Evolutionary conservation across 495 filamentous ascomycete species (phyloP).

Genomic region (Aspergillus carlsbadensis): DNA sequence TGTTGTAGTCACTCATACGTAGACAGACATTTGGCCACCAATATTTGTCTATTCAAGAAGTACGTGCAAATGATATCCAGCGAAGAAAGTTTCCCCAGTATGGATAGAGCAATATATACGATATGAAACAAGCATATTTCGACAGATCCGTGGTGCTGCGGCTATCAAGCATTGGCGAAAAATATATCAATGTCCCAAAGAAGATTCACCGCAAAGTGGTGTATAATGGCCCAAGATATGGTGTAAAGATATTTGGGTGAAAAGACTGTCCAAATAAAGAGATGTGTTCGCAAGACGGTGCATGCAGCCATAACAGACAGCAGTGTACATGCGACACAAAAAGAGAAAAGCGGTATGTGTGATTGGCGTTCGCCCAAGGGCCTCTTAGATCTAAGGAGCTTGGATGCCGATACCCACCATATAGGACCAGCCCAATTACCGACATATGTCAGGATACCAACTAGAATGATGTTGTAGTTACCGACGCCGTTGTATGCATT

Average conservation of each 20-base stretch:
- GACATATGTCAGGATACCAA: slow-evolving; percentile 78
- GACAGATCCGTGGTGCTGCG: no score
- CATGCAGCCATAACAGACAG: slow-evolving; percentile 86
- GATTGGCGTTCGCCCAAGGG: slow-evolving; percentile 17
- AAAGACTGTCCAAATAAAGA: slow-evolving; percentile 99
- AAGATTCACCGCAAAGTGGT: slow-evolving; percentile 70
- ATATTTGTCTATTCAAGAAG: no score
- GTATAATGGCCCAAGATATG: slow-evolving; percentile 81
- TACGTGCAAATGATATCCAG: neutral
- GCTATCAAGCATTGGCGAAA: neutral
- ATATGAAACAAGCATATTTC: neutral
- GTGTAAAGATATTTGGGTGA: slow-evolving; percentile 93
- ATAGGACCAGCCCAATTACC: slow-evolving; percentile 91
- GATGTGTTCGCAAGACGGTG: slow-evolving; percentile 75
- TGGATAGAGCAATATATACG: slow-evolving; percentile 2
- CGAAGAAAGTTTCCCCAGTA: neutral
- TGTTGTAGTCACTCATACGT: slow-evolving; percentile 39
- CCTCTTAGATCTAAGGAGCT: slow-evolving; percentile 50
- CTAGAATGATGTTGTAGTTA: slow-evolving; percentile 63
- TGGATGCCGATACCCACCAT: slow-evolving; percentile 72
- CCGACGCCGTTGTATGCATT: slow-evolving; percentile 81
- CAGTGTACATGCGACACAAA: slow-evolving; percentile 59
- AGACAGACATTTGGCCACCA: no score
- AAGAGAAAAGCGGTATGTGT: slow-evolving; percentile 62
- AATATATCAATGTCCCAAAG: slow-evolving; percentile 30